Percentiles rank a stretch among this genome's conserved stretches.
These are phyloP conservation scores for Euphorbia corollata DNA, from an alignment of 441 rosid species.

Conservation along the genomic window DNA sequence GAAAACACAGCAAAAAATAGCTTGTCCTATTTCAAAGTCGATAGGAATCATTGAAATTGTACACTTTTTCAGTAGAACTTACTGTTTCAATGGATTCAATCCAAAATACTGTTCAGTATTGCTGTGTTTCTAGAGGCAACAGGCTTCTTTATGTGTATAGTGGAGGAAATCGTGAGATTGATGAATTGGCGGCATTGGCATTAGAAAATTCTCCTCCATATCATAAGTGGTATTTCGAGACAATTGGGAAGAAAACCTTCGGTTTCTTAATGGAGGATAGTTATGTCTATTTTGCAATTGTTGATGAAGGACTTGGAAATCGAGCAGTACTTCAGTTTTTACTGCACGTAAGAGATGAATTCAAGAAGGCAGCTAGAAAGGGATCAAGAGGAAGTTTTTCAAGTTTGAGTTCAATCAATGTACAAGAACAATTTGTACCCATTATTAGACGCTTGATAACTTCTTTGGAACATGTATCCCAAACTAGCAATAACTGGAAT, in stretches of 20 bases:
- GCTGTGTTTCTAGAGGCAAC: slow-evolving; percentile 52
- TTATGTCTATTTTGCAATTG: slow-evolving; percentile 56
- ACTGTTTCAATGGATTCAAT: slow-evolving; percentile 37
- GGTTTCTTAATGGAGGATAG: slow-evolving; percentile 71
- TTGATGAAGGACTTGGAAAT: slow-evolving; percentile 44
- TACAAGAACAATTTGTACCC: slow-evolving; percentile 66
- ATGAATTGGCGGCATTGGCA: slow-evolving; percentile 46
- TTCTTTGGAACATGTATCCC: slow-evolving; percentile 51
- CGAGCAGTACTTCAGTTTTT: slow-evolving; percentile 46
- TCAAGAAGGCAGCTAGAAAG: slow-evolving; percentile 46
- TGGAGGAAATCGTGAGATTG: slow-evolving; percentile 45
- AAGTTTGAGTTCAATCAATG: slow-evolving; percentile 34
- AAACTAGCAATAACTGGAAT: slow-evolving; percentile 31
- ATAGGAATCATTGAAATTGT: not conserved
- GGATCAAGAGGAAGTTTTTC: slow-evolving; percentile 58
- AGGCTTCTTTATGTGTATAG: slow-evolving; percentile 42
- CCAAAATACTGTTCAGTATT: slow-evolving; percentile 52
- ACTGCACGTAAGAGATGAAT: slow-evolving; percentile 52
- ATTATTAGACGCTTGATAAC: slow-evolving; percentile 51
- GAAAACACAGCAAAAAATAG: not conserved
- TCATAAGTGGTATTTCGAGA: slow-evolving; percentile 83
- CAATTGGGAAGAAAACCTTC: slow-evolving; percentile 41
- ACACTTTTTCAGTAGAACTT: not conserved
- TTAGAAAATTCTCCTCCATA: slow-evolving; percentile 55
- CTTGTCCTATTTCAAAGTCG: not conserved